A percentile compares a stretch with the other conserved stretches of the same genome.
These are phyloP conservation scores for Aspergillus thermomutatus DNA, from an alignment of 2,329 filamentous ascomycete species.

Conservation along the genomic window DNA sequence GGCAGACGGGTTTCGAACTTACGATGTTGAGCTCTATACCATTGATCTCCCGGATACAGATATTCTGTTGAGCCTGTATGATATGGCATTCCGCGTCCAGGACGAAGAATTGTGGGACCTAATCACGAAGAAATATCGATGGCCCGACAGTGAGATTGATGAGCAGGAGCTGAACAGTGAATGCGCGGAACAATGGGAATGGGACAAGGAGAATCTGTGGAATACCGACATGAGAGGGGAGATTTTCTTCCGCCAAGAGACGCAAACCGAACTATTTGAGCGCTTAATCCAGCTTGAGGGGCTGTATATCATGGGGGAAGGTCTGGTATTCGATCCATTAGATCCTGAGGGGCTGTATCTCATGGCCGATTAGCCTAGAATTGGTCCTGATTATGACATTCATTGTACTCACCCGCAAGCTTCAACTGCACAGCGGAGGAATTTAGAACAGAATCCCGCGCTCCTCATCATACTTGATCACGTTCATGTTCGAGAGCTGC, in stretches of 20 bases:
- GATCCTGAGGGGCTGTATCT: no score
- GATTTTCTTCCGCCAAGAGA: background rate
- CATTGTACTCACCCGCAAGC: no score
- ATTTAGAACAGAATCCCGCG: no score
- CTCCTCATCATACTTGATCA: no score
- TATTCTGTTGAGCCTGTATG: background rate
- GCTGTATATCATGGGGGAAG: no score
- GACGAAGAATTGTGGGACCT: background rate
- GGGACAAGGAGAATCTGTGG: background rate
- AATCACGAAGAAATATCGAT: background rate
- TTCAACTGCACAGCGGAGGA: no score
- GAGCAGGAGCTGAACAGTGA: no score
- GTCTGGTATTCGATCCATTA: no score
- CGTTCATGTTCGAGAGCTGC: no score
- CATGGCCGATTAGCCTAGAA: no score
- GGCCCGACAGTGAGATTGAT: background rate
- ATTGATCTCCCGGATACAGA: background rate
- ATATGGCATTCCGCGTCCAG: background rate
- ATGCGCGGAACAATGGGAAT: background rate
- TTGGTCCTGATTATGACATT: background rate
- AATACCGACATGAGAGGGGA: background rate
- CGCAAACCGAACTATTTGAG: background rate
- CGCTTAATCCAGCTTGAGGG: background rate
- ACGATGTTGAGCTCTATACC: background rate
- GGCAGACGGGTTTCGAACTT: background rate